Evolutionary conservation across 768 basidiomycete species (phyloP), one percentile per base, ranked within the genome.

Genomic region (Boletus barrowsii): DNA sequence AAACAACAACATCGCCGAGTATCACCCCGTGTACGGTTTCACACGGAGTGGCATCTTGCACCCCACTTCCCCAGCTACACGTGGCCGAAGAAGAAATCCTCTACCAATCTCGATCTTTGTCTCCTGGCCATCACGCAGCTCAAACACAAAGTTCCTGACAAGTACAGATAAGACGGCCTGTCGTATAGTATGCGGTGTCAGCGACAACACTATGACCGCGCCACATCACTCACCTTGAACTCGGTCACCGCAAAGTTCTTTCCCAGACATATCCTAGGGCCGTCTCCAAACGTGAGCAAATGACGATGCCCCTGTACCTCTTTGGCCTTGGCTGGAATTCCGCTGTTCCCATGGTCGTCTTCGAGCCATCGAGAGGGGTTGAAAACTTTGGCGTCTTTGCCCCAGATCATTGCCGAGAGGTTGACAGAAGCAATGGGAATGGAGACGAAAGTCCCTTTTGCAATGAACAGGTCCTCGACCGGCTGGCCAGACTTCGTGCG

Each of bases 291-390:
- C 0, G 79, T 78, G 26, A 82, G 68, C 20, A 81, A 62, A 60
- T 82, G 80, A 1, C 76, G 73, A 55, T 82, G 71, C 2, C 80
- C 81, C 57, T 75, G 75, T 2, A 81, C 64, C 14, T 76, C 75
- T 46, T 72, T 75, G 0, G 75, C 74, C 22, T 62, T 62, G 13
- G 37, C 42, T 3, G 60, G 60, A 20, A 64, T 63, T 1, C 68
- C 64, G 13, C 66, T 65, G 2, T 26, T 33, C 10, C 52, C 49
- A 3, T 39, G 7, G 0, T 22, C 49, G n/a, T 67, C 64, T 5
- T 65, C 64, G 5, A 88, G 71, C 87, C 88, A 90, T 18, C 87
- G 74, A 47, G 81, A 80, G 0, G 87, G 88, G 35, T 76, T 71
- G 64, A 84, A 90, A 26, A 75, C 75, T 29, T 76, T 74, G 6